Base-by-base conservation (phyloP, 73 alveolate species). In the Symbiodinium natans region DNA sequence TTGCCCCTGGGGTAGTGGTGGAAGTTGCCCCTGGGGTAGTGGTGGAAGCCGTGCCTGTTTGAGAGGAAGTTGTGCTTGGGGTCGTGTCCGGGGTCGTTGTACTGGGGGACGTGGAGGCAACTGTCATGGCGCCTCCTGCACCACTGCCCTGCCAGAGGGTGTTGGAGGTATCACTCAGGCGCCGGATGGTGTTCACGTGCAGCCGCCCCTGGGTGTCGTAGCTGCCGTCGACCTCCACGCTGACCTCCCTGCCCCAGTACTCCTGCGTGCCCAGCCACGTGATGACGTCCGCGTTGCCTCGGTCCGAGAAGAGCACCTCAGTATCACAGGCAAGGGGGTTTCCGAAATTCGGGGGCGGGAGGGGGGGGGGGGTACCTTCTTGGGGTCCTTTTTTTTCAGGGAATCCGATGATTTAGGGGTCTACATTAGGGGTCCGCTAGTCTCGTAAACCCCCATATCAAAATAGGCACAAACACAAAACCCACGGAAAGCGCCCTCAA, bases 201-300 rank as follows among this genome's bases (percentile, higher is more conserved):
- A 86, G 83, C n/a, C 39, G 83, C 11, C 93, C 93, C 93, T 52
- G 82, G 40, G 83, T n/a, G 83, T 86, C 93, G 56, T 52, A 52
- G 63, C 39, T 7, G 19, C 93, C 93, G 39, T 39, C 27, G 56
- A 86, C 39, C 93, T 86, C 93, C 48, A 86, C 93, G 7, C 39
- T 15, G 39, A 86, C 93, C 40, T 86, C 41, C 27, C 21, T 86
- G 83, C 93, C 93, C 93, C 83, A 86, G 83, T 86, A 86, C 83
- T 59, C 77, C 84, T 73, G 84, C 42, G 93, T 86, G 93, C 83
- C 83, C 23, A 86, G 56, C 93, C 93, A 86, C 8, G 93, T 86
- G 56, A 86, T 52, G 48, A 86, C 93, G 19, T 86, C 93, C 36
- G 83, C 56, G 11, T 86, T 86, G 52, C 93, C 93, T 0, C 83